Evolutionary conservation across 148 eudicot genomes (phyloP), one percentile per base, ranked within the genome.

Genomic region (Rhododendron molle): DNA sequence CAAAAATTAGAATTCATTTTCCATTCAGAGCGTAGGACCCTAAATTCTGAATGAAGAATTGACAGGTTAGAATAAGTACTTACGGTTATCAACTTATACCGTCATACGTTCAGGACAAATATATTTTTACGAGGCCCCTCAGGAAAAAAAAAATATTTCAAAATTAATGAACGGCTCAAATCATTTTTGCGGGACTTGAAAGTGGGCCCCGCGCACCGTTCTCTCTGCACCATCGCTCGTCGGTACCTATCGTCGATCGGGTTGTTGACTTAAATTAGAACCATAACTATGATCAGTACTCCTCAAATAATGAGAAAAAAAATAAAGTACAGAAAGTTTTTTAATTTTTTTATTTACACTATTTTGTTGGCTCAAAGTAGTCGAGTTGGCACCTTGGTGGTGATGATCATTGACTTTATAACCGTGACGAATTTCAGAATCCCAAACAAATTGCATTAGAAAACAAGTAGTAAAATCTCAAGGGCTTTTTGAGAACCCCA

Each of bases 391-490:
- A 85, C 89, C 85, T 92, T 23, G 91, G 89, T 67, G 82, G 84
- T 91, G 90, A 82, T 90, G 93, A 83, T 65, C 86, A 88, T 92
- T 91, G 93, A 92, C 93, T 90, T 90, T 90, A 78, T 84, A 81
- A 78, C 30, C 56, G 30, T 65, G 32, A 82, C 40, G 80, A 76
- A 76, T 71, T 76, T 76, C 23, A 76, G 49, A 21, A 36, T 76
- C 23, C 23, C 38, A 84, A 78, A 46, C 30, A 80, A 87, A 81
- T 34, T 82, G 85, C 82, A 52, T 67, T 16, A 32, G 83, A 83
- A 76, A 83, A 56, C 62, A 91, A 72, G 30, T 72, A 78, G 30
- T 28, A 88, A 86, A 83, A 85, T 83, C 49, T 81, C 40, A 46
- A 76, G 83, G 76, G 34, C 34, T 32, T 16, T 71, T 85, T 83